Evolutionary conservation across 2,329 filamentous ascomycete species (phyloP).

Genomic region (Dothiorella sarmentorum): DNA sequence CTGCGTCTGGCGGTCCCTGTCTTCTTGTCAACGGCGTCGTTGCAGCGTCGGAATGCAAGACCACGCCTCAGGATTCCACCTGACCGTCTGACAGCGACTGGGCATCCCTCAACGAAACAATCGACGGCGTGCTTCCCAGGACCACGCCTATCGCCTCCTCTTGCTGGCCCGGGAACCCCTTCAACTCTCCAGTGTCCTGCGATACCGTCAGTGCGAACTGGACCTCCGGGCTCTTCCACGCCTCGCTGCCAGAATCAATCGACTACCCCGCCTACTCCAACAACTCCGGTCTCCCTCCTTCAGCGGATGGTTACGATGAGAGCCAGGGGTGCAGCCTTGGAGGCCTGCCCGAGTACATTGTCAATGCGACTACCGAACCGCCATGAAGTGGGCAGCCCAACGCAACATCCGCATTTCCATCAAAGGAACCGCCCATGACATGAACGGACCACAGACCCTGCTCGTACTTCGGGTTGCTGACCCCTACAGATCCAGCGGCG

Average conservation of each 20-base stretch:
- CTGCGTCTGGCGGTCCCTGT: neutral
- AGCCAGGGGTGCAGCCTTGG: slow-evolving; percentile 25
- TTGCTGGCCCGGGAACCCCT: slow-evolving; percentile 44
- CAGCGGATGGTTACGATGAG: slow-evolving; percentile 24
- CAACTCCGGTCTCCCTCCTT: slow-evolving; percentile 31
- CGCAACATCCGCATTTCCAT: slow-evolving; percentile 34
- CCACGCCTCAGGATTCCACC: slow-evolving; percentile 42
- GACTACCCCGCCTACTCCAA: slow-evolving; percentile 11
- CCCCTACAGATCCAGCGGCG: slow-evolving; percentile 28
- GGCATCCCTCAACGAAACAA: slow-evolving; percentile 45
- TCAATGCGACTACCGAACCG: slow-evolving; percentile 10
- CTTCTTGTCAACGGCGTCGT: neutral
- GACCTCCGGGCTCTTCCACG: slow-evolving; percentile 31
- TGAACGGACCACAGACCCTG: too few species aligned
- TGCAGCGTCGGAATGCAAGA: slow-evolving; percentile 40
- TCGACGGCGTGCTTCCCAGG: slow-evolving; percentile 43
- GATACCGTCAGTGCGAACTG: slow-evolving; percentile 28
- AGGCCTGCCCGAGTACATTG: neutral
- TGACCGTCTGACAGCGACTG: slow-evolving; percentile 51
- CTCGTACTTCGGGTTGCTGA: too few species aligned
- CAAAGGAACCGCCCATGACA: slow-evolving; percentile 35
- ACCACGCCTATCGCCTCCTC: slow-evolving; percentile 43
- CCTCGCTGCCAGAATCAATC: slow-evolving; percentile 14
- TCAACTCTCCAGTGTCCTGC: slow-evolving; percentile 24
- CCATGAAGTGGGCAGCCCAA: slow-evolving; percentile 29